Evolutionary conservation across 345 rosid genomes (phyloP).

Genomic region (Syzygium jambos): DNA sequence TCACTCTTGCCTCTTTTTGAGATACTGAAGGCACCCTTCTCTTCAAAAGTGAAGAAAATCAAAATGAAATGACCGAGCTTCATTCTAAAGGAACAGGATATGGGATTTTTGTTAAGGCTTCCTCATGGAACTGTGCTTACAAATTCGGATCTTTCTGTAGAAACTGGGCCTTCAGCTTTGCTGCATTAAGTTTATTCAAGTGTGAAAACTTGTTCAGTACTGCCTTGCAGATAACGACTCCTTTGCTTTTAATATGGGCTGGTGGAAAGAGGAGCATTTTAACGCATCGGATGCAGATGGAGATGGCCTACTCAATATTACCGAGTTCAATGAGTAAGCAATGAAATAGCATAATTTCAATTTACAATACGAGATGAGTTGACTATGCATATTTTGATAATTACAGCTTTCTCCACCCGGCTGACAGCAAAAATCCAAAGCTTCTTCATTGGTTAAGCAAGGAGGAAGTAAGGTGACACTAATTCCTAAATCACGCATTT

Average conservation of each 20-base stretch:
- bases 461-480: constrained; percentile 87
- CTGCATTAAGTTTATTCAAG: background rate
- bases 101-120: background rate
- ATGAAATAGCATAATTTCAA: background rate
- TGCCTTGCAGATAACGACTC: constrained; percentile 40
- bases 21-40: background rate
- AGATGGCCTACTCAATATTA: constrained; percentile 76
- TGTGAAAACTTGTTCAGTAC: background rate
- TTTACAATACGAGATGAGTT: background rate
- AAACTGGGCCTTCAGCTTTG: background rate
- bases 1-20: background rate
- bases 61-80: background rate
- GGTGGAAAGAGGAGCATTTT: constrained; percentile 99
- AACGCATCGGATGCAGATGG: constrained; percentile 93
- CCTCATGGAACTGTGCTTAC: background rate
- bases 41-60: background rate
- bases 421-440: constrained; percentile 78
- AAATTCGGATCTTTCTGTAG: background rate
- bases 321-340: constrained; percentile 94
- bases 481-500: background rate
- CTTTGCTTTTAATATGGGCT: constrained; percentile 84
- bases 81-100: background rate
- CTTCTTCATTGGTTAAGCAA: constrained; percentile 78
- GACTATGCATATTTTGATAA: background rate
- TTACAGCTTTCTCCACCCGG: constrained; percentile 92